A percentile compares a stretch with the other conserved stretches of the same genome.
phyloP scores from a whole-genome alignment of 345 rosid species.

The Lepidium didymum region DNA sequence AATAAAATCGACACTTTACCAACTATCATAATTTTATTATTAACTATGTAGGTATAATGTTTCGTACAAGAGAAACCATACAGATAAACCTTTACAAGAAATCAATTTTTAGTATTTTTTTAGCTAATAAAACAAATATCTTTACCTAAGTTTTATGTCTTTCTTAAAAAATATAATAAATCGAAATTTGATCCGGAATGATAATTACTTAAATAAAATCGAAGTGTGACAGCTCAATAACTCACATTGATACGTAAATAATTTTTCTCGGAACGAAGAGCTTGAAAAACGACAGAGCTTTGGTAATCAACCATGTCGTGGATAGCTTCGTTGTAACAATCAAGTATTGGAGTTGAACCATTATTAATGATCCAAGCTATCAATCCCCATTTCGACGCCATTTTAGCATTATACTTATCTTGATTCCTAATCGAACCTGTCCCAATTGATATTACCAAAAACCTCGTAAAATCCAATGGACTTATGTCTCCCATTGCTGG shows the following conservation, averaged over 20 bases:
- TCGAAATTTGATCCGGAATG: too few relatives aligned
- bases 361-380: slow-evolving; percentile 42
- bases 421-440: slow-evolving; percentile 46
- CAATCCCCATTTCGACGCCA: slow-evolving; percentile 63
- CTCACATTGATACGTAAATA: slow-evolving; percentile 72
- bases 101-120: not conserved
- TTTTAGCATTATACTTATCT: slow-evolving; percentile 37
- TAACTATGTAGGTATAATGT: not conserved
- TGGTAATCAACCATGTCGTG: slow-evolving; percentile 69
- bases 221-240: not conserved
- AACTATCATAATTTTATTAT: not conserved
- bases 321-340: slow-evolving; percentile 42
- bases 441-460: slow-evolving; percentile 65
- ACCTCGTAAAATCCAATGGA: slow-evolving; percentile 46
- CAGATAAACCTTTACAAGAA: not conserved
- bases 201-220: not conserved
- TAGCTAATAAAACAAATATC: not conserved
- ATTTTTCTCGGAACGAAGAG: slow-evolving; percentile 46
- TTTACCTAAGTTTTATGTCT: too few relatives aligned
- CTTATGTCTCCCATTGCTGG: slow-evolving; percentile 37
- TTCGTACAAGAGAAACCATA: slow-evolving; percentile 12
- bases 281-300: slow-evolving; percentile 46
- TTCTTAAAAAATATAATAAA: too few relatives aligned
- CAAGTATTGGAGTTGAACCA: slow-evolving; percentile 48
- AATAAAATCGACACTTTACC: slow-evolving; percentile 5